Evolutionary conservation across 2,329 filamentous ascomycete species (phyloP).

Genomic region (Podosphaera fusca): DNA sequence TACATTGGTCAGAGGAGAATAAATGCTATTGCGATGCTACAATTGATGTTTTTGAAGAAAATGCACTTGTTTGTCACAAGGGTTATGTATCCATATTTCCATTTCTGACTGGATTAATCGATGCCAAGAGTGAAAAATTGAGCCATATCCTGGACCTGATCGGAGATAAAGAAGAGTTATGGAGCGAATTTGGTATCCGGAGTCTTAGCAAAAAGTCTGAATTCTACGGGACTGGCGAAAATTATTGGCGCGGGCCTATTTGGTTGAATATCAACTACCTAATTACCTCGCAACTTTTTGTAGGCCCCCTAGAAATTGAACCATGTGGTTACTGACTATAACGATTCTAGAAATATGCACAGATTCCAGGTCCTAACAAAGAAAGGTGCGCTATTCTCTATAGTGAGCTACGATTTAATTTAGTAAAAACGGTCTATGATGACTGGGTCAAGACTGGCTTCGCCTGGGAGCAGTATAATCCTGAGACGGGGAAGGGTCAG

Average conservation of each 20-base stretch:
- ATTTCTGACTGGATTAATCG: slow-evolving; percentile 64
- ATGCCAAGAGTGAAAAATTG: slow-evolving; percentile 49
- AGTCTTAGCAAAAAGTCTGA: slow-evolving; percentile 67
- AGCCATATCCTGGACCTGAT: slow-evolving; percentile 57
- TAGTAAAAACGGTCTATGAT: slow-evolving; percentile 72
- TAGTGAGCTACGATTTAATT: slow-evolving; percentile 51
- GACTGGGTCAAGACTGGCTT: slow-evolving; percentile 84
- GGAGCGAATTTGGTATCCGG: slow-evolving; percentile 69
- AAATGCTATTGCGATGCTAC: slow-evolving; percentile 86
- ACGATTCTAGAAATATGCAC: slow-evolving; percentile 38
- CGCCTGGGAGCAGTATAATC: slow-evolving; percentile 96
- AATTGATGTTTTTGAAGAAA: slow-evolving; percentile 86
- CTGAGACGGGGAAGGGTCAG: slow-evolving; percentile 80
- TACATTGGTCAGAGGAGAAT: slow-evolving; percentile 71
- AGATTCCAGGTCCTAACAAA: slow-evolving; percentile 40
- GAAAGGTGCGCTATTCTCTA: slow-evolving; percentile 51
- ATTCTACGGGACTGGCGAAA: slow-evolving; percentile 75
- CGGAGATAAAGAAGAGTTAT: slow-evolving; percentile 63
- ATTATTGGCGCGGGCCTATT: slow-evolving; percentile 88
- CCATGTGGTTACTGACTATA: slow-evolving; percentile 3
- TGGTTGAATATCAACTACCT: slow-evolving; percentile 97
- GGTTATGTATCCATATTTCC: slow-evolving; percentile 89
- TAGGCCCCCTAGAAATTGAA: slow-evolving; percentile 22
- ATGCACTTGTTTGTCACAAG: slow-evolving; percentile 76
- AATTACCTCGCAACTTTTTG: slow-evolving; percentile 52